Percentiles rank a stretch among this genome's conserved stretches.
phyloP scores from a whole-genome alignment of 306 rosid genomes.

The Medicago lupulina region DNA sequence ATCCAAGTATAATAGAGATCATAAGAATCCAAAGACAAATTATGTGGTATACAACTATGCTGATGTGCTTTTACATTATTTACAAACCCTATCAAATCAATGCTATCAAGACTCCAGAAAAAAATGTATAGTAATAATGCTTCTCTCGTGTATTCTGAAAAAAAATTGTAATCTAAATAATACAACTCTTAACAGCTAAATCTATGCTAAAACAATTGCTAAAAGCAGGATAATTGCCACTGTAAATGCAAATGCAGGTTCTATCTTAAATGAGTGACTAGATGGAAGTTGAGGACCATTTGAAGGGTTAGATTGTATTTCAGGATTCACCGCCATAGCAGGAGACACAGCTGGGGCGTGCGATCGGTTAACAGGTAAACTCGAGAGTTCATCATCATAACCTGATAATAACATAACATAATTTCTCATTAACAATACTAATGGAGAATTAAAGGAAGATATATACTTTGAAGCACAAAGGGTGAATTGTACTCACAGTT shows the following conservation, averaged over 20 bases:
- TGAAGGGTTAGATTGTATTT: slow-evolving; percentile 52
- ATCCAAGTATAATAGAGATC: background rate
- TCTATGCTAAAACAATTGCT: slow-evolving; percentile 52
- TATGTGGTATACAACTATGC: slow-evolving; percentile 31
- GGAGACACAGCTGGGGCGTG: slow-evolving; percentile 54
- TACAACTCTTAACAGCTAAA: slow-evolving; percentile 35
- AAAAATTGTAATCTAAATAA: slow-evolving; percentile 33
- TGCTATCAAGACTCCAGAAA: slow-evolving; percentile 26
- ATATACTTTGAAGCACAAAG: background rate
- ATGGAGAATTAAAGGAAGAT: background rate
- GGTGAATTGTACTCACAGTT: slow-evolving; percentile 64
- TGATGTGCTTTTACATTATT: slow-evolving; percentile 27
- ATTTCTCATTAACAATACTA: slow-evolving; percentile 26
- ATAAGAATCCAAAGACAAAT: slow-evolving; percentile 26
- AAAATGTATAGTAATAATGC: slow-evolving; percentile 42
- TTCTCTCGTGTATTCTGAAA: slow-evolving; percentile 31
- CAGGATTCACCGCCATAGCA: slow-evolving; percentile 50
- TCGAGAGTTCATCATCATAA: slow-evolving; percentile 48
- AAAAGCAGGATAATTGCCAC: slow-evolving; percentile 47
- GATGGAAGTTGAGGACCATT: slow-evolving; percentile 34
- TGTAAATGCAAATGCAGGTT: slow-evolving; percentile 42
- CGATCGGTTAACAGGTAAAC: slow-evolving; percentile 45
- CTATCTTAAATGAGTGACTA: slow-evolving; percentile 48
- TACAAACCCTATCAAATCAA: slow-evolving; percentile 52
- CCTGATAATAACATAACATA: slow-evolving; percentile 53